phyloP scores from a whole-genome alignment of 208 protist genomes.

The Leishmania arabica region DNA sequence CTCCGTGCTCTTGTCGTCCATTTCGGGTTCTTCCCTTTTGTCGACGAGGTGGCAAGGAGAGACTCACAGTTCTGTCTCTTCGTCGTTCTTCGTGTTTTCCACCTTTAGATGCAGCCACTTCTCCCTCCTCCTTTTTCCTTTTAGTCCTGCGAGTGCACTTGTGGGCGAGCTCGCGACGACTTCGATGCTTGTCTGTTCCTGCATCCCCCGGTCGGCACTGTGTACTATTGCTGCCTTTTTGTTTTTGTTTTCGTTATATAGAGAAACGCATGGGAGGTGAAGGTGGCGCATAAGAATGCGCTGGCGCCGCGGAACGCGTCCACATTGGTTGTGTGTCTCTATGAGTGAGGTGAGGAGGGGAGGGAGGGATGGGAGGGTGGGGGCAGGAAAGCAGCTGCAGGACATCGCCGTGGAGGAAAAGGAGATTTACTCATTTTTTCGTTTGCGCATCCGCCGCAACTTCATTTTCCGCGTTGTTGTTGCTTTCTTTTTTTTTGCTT shows the following conservation, averaged over 20 bases:
- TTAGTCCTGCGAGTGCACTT: neutral
- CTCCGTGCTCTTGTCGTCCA: neutral
- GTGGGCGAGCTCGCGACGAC: neutral
- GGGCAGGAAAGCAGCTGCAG: neutral
- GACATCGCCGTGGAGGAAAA: neutral
- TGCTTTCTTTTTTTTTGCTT: neutral
- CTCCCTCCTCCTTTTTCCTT: conserved; percentile 2
- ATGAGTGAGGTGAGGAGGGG: neutral
- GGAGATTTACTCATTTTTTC: neutral
- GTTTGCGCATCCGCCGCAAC: neutral
- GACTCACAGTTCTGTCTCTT: neutral
- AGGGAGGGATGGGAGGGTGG: neutral
- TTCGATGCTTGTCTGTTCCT: neutral
- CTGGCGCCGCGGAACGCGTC: neutral
- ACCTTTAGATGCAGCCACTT: conserved; percentile 5
- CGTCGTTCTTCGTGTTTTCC: neutral
- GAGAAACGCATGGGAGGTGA: conserved; percentile 2
- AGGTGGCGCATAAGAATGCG: neutral
- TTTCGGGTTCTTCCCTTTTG: conserved; percentile 7
- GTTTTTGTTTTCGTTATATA: conserved; percentile 12
- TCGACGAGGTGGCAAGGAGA: conserved; percentile 5
- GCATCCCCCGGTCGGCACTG: neutral
- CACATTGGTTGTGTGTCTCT: neutral
- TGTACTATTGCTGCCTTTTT: conserved; percentile 9
- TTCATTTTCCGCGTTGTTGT: neutral